Conservation (phyloP, 2,329 filamentous ascomycete species). For the Didymella keratinophila region DNA sequence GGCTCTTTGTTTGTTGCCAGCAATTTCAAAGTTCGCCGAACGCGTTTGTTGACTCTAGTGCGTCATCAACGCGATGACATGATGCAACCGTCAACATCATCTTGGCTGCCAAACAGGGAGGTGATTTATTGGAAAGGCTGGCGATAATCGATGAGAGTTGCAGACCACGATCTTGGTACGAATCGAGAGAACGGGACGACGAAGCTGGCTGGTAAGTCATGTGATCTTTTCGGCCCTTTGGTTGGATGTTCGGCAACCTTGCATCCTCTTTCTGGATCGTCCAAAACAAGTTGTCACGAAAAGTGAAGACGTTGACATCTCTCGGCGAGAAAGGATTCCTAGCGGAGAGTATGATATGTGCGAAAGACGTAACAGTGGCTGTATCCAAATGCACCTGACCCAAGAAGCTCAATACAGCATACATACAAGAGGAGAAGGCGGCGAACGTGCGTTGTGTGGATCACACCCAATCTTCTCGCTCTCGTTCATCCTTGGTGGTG, state of each 20-base stretch:
- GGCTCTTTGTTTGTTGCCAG: conserved; percentile 19
- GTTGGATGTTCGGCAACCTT: background rate
- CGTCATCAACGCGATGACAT: conserved; percentile 23
- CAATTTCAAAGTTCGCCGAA: conserved; percentile 16
- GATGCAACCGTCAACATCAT: conserved; percentile 18
- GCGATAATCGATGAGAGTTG: background rate
- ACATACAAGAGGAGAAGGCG: background rate
- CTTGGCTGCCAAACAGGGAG: background rate
- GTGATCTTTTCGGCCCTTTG: conserved; percentile 8
- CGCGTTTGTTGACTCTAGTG: conserved; percentile 23
- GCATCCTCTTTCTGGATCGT: background rate
- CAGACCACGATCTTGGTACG: background rate
- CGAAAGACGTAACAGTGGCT: background rate
- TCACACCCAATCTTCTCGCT: conserved; percentile 41
- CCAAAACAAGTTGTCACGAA: background rate
- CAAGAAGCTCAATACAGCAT: background rate
- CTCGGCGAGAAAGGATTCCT: no score
- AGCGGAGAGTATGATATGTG: background rate
- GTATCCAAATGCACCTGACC: background rate
- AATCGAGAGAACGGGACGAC: background rate
- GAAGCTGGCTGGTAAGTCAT: conserved; percentile 1
- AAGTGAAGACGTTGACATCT: background rate
- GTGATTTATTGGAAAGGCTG: background rate
- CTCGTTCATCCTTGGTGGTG: conserved; percentile 37
- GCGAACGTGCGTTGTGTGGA: background rate